These are phyloP conservation scores for Parastagonospora nodorum DNA, from an alignment of 2,329 filamentous ascomycete genomes.

Conservation along the genomic window DNA sequence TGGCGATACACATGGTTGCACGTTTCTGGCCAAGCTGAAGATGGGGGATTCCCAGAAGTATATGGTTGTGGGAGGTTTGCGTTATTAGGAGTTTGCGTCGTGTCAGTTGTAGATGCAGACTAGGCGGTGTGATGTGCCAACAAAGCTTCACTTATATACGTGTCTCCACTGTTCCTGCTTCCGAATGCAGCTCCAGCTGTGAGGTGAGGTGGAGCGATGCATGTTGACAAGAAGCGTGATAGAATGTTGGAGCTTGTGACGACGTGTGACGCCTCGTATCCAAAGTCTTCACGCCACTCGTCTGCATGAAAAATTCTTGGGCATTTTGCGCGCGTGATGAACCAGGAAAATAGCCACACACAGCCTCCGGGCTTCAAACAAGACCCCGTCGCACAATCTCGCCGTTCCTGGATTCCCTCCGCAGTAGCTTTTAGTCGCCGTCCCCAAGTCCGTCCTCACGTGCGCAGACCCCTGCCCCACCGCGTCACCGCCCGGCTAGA, in stretches of 20 bases:
- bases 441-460: constrained; percentile 12
- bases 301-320: not conserved
- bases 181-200: constrained; percentile 17
- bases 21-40: no score
- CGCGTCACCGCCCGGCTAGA: constrained; percentile 17
- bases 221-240: constrained; percentile 13
- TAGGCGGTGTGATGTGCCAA: constrained; percentile 32
- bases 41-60: not conserved
- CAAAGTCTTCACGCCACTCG: constrained; percentile 2
- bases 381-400: not conserved
- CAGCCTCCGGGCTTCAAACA: not conserved
- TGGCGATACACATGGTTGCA: constrained; percentile 53
- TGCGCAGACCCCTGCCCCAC: constrained; percentile 21
- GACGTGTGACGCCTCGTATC: not conserved
- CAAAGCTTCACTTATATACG: constrained; percentile 33
- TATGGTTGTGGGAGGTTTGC: constrained; percentile 1
- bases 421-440: not conserved
- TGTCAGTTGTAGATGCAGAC: constrained; percentile 3
- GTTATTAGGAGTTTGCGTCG: constrained; percentile 14
- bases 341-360: not conserved
- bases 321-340: not conserved
- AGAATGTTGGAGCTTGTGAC: constrained; percentile 12
- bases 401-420: no score
- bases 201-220: constrained; percentile 38
- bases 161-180: constrained; percentile 27